Evolutionary conservation across 176 grass and related monocot species (phyloP), one percentile per base, ranked within the genome.

Genomic region (Carex scoparia): DNA sequence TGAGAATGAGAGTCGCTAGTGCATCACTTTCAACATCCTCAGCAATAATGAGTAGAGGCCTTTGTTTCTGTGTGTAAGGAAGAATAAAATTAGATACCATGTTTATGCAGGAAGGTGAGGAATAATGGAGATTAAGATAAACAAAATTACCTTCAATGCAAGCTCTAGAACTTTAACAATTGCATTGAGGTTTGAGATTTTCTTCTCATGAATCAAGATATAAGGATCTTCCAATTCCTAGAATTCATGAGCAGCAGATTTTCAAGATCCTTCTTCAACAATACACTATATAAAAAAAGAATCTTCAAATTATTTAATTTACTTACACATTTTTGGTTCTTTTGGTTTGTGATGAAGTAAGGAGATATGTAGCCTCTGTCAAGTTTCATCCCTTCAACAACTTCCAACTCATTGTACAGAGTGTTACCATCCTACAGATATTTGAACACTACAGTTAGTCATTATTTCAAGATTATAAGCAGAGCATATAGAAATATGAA

Each of bases 321-420:
- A 94, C 95, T 94, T 92, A 99, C 96, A 86, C 93, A 99, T 92
- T 99, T 99, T 87, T 99, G 96, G 81, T 85, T 95, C 81, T 99
- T 99, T 33, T 64, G 88, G 81, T 94, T 92, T 61, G 96, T 95
- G 83, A 99, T 69, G n/a, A 99, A 99, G 70, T 99, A 99, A 7
- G 96, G 96, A 72, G 96, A 99, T 87, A 99, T 99, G 84, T 95
- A 99, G 55, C 96, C 93, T 79, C 96, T 89, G 76, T 99, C 96
- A 59, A 99, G 90, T 67, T 99, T 95, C 96, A 99, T 99, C 69
- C 96, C 96, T 80, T 99, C 96, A 76, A 99, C 96, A 76, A 99
- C 93, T 92, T 99, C 96, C 80, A 99, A 84, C 75, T 99, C 96
- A 74, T 99, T 95, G 53, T 92, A 86, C 23, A 99, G 85, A 18